A percentile compares a stretch with the other conserved stretches of the same genome.
Conservation (phyloP, 1,284 basidiomycete species). For the Sporisorium sorghi region DNA sequence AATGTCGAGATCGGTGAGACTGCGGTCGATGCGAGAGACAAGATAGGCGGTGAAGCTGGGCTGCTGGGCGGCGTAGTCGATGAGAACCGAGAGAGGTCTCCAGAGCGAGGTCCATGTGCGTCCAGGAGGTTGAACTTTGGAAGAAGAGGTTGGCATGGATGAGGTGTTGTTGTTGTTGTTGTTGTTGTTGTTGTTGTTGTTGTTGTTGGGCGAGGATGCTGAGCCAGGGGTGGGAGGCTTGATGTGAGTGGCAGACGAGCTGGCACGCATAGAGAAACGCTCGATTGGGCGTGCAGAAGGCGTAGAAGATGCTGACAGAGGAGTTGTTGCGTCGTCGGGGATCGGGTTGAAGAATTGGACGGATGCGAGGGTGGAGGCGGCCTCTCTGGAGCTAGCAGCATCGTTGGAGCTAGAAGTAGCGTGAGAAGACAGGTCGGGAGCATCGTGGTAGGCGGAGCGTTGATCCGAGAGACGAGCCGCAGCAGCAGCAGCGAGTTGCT, state of each 20-base stretch:
- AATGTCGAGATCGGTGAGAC: conserved; percentile 29
- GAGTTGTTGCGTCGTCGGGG: conserved; percentile 17
- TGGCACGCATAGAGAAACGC: conserved; percentile 10
- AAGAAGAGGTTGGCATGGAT: conserved; percentile 1
- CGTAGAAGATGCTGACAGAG: conserved; percentile 21
- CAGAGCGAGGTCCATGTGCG: conserved; percentile 53
- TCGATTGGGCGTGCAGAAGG: conserved; percentile 7
- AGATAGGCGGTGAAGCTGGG: conserved; percentile 47
- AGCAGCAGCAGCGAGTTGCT: conserved; percentile 48
- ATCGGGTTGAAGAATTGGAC: conserved; percentile 50
- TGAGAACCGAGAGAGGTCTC: conserved; percentile 48
- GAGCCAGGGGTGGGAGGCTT: conserved; percentile 11
- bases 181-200: not conserved
- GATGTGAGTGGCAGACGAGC: conserved; percentile 11
- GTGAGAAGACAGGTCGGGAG: conserved; percentile 26
- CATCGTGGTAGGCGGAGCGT: conserved; percentile 23
- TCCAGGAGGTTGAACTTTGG: conserved; percentile 37
- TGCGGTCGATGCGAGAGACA: conserved; percentile 33
- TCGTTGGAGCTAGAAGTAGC: conserved; percentile 24
- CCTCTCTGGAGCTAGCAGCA: conserved; percentile 27
- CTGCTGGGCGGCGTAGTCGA: conserved; percentile 51
- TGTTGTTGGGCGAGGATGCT: conserved; percentile 8
- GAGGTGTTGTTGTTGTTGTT: not conserved
- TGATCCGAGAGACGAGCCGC: conserved; percentile 46
- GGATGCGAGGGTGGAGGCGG: conserved; percentile 38